Evolutionary conservation across 352 stramenopile species (phyloP).

Genomic region (Globisporangium emineosum): DNA sequence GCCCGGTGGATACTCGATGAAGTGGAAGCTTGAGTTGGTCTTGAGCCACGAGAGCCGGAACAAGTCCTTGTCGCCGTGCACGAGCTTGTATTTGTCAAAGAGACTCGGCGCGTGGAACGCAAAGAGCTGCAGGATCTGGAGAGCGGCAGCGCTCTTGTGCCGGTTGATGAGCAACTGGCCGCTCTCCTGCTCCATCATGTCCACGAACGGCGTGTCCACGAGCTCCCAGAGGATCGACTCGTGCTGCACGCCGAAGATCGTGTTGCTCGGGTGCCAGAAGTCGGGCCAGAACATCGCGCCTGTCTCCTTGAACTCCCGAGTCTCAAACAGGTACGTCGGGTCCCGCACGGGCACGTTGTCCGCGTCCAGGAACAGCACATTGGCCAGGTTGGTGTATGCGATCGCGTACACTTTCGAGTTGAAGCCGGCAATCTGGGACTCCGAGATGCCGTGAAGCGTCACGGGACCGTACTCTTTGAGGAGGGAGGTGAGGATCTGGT

Average conservation of each 20-base stretch:
- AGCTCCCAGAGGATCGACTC: constrained; percentile 51
- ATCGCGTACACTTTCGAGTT: constrained; percentile 50
- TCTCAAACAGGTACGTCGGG: constrained; percentile 48
- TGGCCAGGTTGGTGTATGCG: constrained; percentile 28
- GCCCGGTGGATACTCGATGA: constrained; percentile 37
- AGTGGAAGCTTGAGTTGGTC: constrained; percentile 41
- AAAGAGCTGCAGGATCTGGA: constrained; percentile 41
- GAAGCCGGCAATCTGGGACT: constrained; percentile 32
- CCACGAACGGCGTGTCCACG: constrained; percentile 37
- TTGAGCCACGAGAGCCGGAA: constrained; percentile 61
- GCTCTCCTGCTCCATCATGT: constrained; percentile 76
- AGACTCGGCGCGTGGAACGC: constrained; percentile 44
- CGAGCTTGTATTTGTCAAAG: constrained; percentile 35
- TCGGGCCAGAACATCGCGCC: constrained; percentile 64
- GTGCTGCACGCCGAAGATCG: constrained; percentile 55
- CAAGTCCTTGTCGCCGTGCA: constrained; percentile 51
- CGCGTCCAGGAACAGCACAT: constrained; percentile 49
- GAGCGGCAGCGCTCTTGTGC: constrained; percentile 23
- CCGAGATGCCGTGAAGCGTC: constrained; percentile 24
- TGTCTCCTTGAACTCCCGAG: constrained; percentile 26
- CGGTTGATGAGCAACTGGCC: constrained; percentile 53
- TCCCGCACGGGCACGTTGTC: constrained; percentile 51
- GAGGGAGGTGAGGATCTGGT: constrained; percentile 23
- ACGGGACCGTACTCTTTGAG: constrained; percentile 25
- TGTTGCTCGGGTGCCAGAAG: constrained; percentile 56